Base-by-base conservation (phyloP, 345 rosid species). In the Linum tenue region DNA sequence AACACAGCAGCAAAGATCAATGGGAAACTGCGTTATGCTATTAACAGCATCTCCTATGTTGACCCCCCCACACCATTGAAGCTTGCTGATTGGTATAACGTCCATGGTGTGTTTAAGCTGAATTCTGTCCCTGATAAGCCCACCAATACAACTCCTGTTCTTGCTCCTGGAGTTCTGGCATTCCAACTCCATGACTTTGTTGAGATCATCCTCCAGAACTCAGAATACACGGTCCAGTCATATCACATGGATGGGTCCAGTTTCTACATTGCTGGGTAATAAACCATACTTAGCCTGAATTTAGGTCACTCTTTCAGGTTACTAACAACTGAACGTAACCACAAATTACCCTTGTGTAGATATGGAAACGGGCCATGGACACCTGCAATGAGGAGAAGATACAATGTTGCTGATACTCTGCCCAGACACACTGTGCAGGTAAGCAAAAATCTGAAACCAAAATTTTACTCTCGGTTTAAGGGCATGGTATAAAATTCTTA, bases 171-270 rank as follows among this genome's bases (percentile, higher is more conserved):
- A 9, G 91, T 87, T 31, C 9, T 81, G 1, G 64, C 80, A 4
- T 10, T 66, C 41, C 57, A 63, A 3, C 89, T 87, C 60, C 97
- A 86, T 65, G 91, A 90, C 60, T 92, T 67, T 9, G 76, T 85
- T 0, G 91, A 92, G 74, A 84, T 92, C 16, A 67, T 92, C 8
- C 86, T 92, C 83, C 90, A 83, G 69, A 92, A 90, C 72, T 72
- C 74, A 3, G 90, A 85, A 66, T 64, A 70, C 14, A 67, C 84
- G 22, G 57, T 84, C 59, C 96, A 87, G 36, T 87, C 96, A 40
- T 86, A 88, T 90, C 97, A 92, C 68, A 72, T 90, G 64, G 89
- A 84, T 58, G 96, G 94, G 44, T 63, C 68, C 61, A 88, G 90
- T 62, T 84, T 83, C 78, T 88, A 51, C 44, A 44, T 73, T 48